Evolutionary conservation across 2,329 filamentous ascomycete species (phyloP), one percentile per base, ranked within the genome.

Genomic region (Talaromyces sp.): DNA sequence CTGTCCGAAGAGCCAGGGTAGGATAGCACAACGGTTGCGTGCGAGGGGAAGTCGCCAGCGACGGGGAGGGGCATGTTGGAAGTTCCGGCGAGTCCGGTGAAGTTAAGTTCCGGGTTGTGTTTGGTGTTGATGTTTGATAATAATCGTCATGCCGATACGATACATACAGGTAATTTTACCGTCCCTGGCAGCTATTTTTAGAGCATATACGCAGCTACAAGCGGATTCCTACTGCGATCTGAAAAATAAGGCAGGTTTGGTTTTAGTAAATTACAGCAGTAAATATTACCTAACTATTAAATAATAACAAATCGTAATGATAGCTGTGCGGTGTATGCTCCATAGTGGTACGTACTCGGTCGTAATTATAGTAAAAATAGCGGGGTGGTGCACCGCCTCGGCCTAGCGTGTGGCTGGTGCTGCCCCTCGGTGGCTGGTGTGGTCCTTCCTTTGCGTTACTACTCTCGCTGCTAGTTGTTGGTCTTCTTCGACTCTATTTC

Each of bases 41-140:
- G 61, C 14, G 75, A 61, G 12, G 81, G 77, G 64, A 84, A 82
- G 69, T 83, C 79, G 58, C 76, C 68, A 43, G 67, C 66, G 24
- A 69, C 65, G 26, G 80, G 80, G 26, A 74, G 66, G 64, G 71
- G 75, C 19, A 66, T 56, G 72, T 65, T 72, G 74, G 74, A 74
- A 43, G 35, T 61, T 35, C 32, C 26, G 17, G 14, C 12, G 50
- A 41, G 12, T 29, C 7, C 17, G 41, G 53, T 55, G 32, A 38
- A n/a, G 27, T 14, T 24, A 3, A n/a, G 26, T 11, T 54, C 17
- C 41, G 31, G 31, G 6, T 24, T n/a, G 31, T 38, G 27, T 14
- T 17, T 43, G 43, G 19, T 11, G 43, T 21, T 19, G 19, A 7
- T 19, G 32, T 38, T 38, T 12, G 35, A 38, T 35, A 11, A 1